Evolutionary conservation across 306 rosid species (phyloP).

Genomic region (Quercus cerris): DNA sequence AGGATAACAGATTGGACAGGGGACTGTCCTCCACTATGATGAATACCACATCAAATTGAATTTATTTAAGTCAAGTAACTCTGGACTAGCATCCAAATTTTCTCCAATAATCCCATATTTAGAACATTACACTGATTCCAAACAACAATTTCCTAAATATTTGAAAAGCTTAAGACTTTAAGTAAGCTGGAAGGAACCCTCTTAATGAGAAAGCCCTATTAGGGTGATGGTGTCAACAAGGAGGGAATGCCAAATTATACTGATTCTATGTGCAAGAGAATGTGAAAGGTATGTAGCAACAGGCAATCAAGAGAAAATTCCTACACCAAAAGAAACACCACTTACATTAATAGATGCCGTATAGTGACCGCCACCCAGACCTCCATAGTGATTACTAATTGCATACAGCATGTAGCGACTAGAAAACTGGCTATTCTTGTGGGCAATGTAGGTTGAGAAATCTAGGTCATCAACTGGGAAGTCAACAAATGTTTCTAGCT

Average conservation of each 20-base stretch:
- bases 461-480: constrained; percentile 75
- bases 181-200: not conserved
- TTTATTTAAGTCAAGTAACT: not conserved
- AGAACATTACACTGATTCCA: not conserved
- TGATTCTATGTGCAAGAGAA: not conserved
- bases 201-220: not conserved
- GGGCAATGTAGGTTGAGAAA: constrained; percentile 45
- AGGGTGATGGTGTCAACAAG: not conserved
- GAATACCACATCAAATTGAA: not conserved
- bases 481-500: constrained; percentile 75
- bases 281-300: not conserved
- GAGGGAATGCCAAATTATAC: not conserved
- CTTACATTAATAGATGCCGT: constrained; percentile 84
- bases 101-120: not conserved
- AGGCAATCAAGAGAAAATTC: not conserved
- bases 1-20: not conserved
- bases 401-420: constrained; percentile 62
- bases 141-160: not conserved
- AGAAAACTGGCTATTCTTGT: constrained; percentile 29
- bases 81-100: not conserved
- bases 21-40: not conserved
- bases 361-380: constrained; percentile 82
- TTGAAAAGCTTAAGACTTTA: not conserved
- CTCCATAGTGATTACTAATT: constrained; percentile 81
- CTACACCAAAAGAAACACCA: not conserved